phyloP scores from a whole-genome alignment of 1,284 basidiomycete species.

The Cryptococcus amylolentus region DNA sequence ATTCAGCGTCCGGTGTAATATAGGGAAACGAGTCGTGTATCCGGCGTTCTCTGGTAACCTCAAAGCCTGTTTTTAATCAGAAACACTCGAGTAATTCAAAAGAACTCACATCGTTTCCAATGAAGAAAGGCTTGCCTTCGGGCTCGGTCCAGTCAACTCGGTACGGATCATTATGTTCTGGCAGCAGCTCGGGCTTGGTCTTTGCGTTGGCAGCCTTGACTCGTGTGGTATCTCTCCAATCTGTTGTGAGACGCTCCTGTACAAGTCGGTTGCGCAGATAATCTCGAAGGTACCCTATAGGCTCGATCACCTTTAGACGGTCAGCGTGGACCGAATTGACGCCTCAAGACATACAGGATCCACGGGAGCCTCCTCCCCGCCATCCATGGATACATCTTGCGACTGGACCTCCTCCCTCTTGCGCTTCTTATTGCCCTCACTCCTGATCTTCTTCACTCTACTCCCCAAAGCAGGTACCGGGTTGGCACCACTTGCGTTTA shows the following conservation, averaged over 20 bases:
- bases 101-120: slow-evolving; percentile 55
- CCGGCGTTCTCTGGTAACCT: slow-evolving; percentile 63
- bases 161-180: slow-evolving; percentile 74
- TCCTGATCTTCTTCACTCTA: slow-evolving; percentile 14
- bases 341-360: slow-evolving; percentile 25
- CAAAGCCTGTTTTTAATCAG: slow-evolving; percentile 58
- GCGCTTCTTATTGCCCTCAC: slow-evolving; percentile 11
- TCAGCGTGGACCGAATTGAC: not conserved
- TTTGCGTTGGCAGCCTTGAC: slow-evolving; percentile 62
- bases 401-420: slow-evolving; percentile 3
- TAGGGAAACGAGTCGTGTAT: slow-evolving; percentile 73
- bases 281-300: slow-evolving; percentile 65
- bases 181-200: slow-evolving; percentile 66
- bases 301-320: slow-evolving; percentile 61
- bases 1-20: slow-evolving; percentile 73
- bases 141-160: slow-evolving; percentile 72
- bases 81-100: not conserved
- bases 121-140: slow-evolving; percentile 29
- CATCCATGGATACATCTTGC: slow-evolving; percentile 6
- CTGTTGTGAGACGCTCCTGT: slow-evolving; percentile 78
- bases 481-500: slow-evolving; percentile 11
- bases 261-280: slow-evolving; percentile 79
- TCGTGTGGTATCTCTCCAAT: slow-evolving; percentile 67
- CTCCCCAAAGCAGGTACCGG: slow-evolving; percentile 32
- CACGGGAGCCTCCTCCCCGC: slow-evolving; percentile 8